A percentile compares a stretch with the other conserved stretches of the same genome.
Evolutionary conservation across 352 stramenopile genomes (phyloP).

Genomic region (Pythium aristosporum): DNA sequence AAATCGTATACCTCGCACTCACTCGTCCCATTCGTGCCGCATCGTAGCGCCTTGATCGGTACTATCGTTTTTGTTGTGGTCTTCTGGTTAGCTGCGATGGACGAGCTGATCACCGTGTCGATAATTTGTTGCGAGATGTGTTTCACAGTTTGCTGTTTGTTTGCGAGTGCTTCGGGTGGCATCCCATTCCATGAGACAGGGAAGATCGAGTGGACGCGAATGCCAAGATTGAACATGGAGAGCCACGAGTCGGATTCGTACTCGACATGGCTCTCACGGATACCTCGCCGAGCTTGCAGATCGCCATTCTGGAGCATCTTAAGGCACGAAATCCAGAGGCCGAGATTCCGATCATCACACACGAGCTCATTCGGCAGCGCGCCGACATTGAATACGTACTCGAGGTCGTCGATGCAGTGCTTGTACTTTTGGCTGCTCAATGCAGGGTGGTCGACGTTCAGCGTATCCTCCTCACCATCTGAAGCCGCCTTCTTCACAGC

Average conservation of each 20-base stretch:
- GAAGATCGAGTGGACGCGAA: constrained; percentile 84
- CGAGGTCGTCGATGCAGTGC: constrained; percentile 86
- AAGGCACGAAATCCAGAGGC: constrained; percentile 72
- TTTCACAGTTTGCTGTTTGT: constrained; percentile 30
- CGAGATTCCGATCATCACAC: constrained; percentile 64
- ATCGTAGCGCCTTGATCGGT: constrained; percentile 32
- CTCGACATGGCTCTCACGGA: constrained; percentile 80
- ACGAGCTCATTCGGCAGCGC: constrained; percentile 77
- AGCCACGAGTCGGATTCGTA: constrained; percentile 89
- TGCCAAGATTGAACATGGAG: constrained; percentile 88
- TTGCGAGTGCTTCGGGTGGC: constrained; percentile 36
- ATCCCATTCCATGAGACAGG: constrained; percentile 77
- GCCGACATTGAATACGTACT: constrained; percentile 84
- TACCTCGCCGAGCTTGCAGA: constrained; percentile 62
- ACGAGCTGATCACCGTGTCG: constrained; percentile 42
- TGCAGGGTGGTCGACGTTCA: constrained; percentile 78
- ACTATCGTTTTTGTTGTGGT: constrained; percentile 49
- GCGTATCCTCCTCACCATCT: not conserved
- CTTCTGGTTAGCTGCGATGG: constrained; percentile 46
- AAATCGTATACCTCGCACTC: constrained; percentile 52
- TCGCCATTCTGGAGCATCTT: constrained; percentile 76
- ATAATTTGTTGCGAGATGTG: constrained; percentile 56
- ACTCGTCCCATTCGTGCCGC: not conserved
- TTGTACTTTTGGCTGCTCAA: constrained; percentile 88
- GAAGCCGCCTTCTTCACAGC: constrained; percentile 33